phyloP scores from a whole-genome alignment of 257 asterid species.

The Solanum neorickii region DNA sequence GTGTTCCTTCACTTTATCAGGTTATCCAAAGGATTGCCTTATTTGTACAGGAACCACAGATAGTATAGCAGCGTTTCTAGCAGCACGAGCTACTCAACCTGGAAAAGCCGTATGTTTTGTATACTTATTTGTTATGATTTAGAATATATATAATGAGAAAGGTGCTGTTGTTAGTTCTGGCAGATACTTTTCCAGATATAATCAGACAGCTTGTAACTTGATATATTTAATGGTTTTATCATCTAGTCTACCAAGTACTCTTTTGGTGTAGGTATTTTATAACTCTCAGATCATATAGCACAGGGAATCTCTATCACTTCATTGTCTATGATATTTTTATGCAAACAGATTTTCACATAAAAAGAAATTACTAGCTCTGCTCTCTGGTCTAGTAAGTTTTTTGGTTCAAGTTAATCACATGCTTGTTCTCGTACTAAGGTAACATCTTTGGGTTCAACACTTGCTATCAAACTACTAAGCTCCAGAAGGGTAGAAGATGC shows the following conservation, averaged over 20 bases:
- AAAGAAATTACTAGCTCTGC: neutral
- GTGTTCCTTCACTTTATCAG: constrained; percentile 18
- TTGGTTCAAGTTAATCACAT: neutral
- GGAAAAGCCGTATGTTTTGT: constrained; percentile 74
- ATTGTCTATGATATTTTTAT: neutral
- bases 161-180: neutral
- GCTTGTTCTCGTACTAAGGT: constrained; percentile 32
- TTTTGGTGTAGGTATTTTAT: neutral
- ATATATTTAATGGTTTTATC: neutral
- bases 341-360: neutral
- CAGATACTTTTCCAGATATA: neutral
- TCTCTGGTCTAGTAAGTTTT: neutral
- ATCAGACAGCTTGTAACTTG: neutral
- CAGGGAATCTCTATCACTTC: neutral
- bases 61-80: constrained; percentile 91
- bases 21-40: constrained; percentile 61
- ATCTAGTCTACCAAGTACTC: neutral
- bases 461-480: constrained; percentile 90
- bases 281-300: neutral
- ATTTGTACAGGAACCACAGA: constrained; percentile 94
- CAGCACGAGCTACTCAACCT: constrained; percentile 75
- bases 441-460: constrained; percentile 90
- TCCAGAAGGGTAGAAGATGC: constrained; percentile 79
- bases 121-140: neutral
- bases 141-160: neutral